Evolutionary conservation across 1,139 yeast genomes (phyloP).

Genomic region (Saccharomycopsis crataegensis): DNA sequence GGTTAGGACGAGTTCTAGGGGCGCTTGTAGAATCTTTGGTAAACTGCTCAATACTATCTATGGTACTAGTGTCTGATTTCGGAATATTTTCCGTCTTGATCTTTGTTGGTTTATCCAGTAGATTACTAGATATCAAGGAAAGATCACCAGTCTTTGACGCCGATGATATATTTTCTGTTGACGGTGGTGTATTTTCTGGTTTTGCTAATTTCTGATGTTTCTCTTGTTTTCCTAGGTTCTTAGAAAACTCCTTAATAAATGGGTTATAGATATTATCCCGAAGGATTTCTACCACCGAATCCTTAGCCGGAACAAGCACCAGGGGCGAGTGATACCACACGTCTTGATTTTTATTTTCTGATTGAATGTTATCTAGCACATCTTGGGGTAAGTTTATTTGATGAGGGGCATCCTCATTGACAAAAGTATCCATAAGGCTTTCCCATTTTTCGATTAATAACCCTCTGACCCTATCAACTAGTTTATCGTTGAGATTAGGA

Average conservation of each 20-base stretch:
- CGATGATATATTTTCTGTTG: too few species aligned
- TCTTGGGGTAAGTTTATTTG: conserved; percentile 40
- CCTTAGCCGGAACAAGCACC: conserved; percentile 35
- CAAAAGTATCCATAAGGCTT: conserved; percentile 26
- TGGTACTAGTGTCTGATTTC: too few species aligned
- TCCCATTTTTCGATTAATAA: conserved; percentile 29
- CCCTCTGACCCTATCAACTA: conserved; percentile 27
- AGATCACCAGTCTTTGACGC: too few species aligned
- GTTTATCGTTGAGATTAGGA: background rate
- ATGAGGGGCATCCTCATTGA: conserved; percentile 33
- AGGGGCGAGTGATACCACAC: conserved; percentile 34
- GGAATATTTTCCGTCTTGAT: too few species aligned
- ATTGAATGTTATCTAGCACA: conserved; percentile 27
- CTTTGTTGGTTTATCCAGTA: too few species aligned
- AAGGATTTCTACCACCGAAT: conserved; percentile 36
- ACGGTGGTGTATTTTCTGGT: too few species aligned
- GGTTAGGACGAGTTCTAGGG: too few species aligned
- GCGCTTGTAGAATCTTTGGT: too few species aligned
- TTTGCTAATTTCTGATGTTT: background rate
- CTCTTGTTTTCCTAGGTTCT: background rate
- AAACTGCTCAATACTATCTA: too few species aligned
- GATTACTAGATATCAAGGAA: too few species aligned
- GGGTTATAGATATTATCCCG: conserved; percentile 33
- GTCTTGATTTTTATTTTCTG: conserved; percentile 26
- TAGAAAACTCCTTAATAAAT: background rate